Conservation (phyloP, 2,329 filamentous ascomycete species). For the Peltaster fructicola region DNA sequence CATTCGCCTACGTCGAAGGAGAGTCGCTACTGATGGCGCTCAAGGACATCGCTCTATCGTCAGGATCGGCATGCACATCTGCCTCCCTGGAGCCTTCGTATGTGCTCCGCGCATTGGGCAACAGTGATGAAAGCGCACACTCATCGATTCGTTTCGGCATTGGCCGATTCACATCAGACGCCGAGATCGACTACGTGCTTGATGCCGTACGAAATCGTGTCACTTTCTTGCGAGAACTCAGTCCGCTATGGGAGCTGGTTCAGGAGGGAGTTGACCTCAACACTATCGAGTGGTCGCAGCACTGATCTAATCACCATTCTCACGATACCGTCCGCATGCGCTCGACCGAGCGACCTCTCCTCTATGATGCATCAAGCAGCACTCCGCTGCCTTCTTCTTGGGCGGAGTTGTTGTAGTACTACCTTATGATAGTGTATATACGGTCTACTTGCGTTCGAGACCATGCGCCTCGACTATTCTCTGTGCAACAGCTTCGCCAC, state of each 20-base stretch:
- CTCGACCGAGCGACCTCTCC: too few relatives aligned
- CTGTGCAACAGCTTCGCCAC: conserved; percentile 59
- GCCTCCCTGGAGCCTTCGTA: conserved; percentile 94
- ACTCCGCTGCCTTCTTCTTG: too few relatives aligned
- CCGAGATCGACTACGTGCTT: conserved; percentile 91
- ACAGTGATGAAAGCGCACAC: conserved; percentile 92
- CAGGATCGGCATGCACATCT: conserved; percentile 90
- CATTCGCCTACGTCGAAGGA: conserved; percentile 94
- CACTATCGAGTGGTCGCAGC: conserved; percentile 96
- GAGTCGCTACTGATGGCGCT: conserved; percentile 96
- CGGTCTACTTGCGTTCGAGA: too few relatives aligned
- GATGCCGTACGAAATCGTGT: conserved; percentile 86
- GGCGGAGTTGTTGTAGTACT: too few relatives aligned
- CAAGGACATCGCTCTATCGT: conserved; percentile 94
- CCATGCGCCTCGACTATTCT: conserved; percentile 43
- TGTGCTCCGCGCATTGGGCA: conserved; percentile 82
- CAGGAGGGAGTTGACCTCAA: conserved; percentile 92
- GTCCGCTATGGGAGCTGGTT: conserved; percentile 91
- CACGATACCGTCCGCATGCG: too few relatives aligned
- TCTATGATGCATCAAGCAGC: too few relatives aligned
- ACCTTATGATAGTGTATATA: too few relatives aligned
- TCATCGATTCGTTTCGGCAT: conserved; percentile 97
- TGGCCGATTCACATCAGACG: conserved; percentile 86
- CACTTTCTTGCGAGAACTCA: conserved; percentile 81
- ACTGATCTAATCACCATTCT: conserved; percentile 38